Base-by-base conservation (phyloP, 257 asterid species). In the Echites panduratus region DNA sequence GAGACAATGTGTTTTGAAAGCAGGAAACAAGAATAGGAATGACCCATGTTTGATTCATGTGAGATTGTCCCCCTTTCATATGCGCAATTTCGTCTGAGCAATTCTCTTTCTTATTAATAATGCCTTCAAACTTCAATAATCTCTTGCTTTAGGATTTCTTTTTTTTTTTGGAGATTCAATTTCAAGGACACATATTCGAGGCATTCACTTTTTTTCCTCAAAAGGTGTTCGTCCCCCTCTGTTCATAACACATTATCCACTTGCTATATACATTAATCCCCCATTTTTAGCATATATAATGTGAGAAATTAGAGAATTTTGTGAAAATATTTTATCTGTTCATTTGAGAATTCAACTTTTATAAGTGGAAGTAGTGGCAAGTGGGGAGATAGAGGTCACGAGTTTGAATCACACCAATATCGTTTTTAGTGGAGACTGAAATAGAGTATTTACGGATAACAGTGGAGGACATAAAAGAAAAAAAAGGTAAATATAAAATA, bases 41-140 rank as follows among this genome's bases (percentile, higher is more conserved):
- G 59, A 1, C 14, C 79, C 83, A 76, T 73, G 83, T 79, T 79
- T 73, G 68, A 27, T 63, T 68, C 85, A 82, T 82, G 83, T 82
- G 77, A 73, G 70, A 58, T 76, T 76, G 85, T 76, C 81, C 68
- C 81, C 70, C 32, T 76, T 57, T 81, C 85, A 76, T 70, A 72
- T 73, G 77, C 76, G 80, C 80, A 75, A 58, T 48, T 77, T 66
- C 67, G 45, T 70, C 7, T 19, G 5, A 50, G 52, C n/a, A n/a
- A n/a, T 62, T 53, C 70, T 65, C 20, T 53, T 27, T 69, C 68
- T 12, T 17, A 48, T 52, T 9, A 17, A 27, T 38, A 66, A 16
- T 71, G 70, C 50, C 66, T 66, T 70, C 24, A 56, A 52, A 26
- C 72, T 58, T 68, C 71, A 48, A 41, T 69, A 62, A 73, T 29